These are phyloP conservation scores for Spencermartinsiella europaea DNA, from an alignment of 805 yeast species.

Conservation along the genomic window DNA sequence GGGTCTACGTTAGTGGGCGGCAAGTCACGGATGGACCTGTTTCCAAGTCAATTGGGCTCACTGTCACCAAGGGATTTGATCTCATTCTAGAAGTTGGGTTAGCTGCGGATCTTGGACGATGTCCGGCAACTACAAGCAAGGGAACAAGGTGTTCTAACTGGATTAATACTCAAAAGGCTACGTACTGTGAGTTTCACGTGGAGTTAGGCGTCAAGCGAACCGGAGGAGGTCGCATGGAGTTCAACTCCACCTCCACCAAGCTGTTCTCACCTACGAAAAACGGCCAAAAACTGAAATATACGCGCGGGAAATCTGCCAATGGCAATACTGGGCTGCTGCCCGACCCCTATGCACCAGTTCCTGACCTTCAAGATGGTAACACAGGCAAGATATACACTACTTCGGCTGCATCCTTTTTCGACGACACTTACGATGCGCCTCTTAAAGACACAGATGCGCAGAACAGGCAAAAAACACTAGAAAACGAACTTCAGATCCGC, in stretches of 20 bases:
- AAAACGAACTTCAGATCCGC: constrained; percentile 31
- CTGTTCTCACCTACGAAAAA: constrained; percentile 50
- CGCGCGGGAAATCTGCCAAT: background rate
- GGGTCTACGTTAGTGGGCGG: constrained; percentile 34
- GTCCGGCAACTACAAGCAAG: constrained; percentile 47
- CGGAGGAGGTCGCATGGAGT: constrained; percentile 67
- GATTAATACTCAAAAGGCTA: constrained; percentile 48
- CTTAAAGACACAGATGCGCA: constrained; percentile 4
- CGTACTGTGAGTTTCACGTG: constrained; percentile 67
- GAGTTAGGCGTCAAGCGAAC: constrained; percentile 50
- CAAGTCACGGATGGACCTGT: constrained; percentile 32
- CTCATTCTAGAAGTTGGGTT: constrained; percentile 70
- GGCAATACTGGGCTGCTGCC: constrained; percentile 10
- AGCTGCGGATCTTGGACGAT: constrained; percentile 60
- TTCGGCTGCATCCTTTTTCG: constrained; percentile 1
- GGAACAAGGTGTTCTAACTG: constrained; percentile 55
- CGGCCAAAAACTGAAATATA: constrained; percentile 8
- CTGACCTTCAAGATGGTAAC: constrained; percentile 4
- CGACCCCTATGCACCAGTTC: constrained; percentile 5
- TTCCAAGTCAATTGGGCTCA: constrained; percentile 47
- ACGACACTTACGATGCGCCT: constrained; percentile 3
- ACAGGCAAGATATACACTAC: constrained; percentile 25
- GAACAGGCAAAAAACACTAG: constrained; percentile 23
- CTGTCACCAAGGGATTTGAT: constrained; percentile 45
- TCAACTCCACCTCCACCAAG: constrained; percentile 52